phyloP scores from a whole-genome alignment of 129 eudicot species.

The Deinandra increscens region DNA sequence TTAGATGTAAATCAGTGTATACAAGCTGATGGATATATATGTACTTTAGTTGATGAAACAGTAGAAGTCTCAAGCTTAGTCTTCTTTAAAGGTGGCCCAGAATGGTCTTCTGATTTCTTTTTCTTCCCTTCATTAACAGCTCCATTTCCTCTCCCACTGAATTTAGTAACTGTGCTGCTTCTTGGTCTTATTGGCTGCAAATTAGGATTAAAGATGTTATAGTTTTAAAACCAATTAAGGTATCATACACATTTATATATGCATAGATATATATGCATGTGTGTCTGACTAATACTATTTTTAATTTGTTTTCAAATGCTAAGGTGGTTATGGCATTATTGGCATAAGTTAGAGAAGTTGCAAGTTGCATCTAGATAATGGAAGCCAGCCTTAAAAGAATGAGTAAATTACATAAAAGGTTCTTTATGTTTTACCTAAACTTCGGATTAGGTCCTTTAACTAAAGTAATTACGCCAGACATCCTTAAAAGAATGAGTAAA shows the following conservation, averaged over 20 bases:
- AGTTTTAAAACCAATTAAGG: conserved; percentile 3
- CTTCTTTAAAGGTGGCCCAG: conserved; percentile 43
- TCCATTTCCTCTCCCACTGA: conserved; percentile 43
- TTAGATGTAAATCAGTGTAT: background rate
- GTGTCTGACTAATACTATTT: background rate
- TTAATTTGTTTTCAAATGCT: background rate
- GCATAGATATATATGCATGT: background rate
- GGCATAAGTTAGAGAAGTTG: conserved; percentile 1
- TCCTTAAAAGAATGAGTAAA: too few relatives aligned
- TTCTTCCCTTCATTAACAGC: conserved; percentile 49
- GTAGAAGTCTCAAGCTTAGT: conserved; percentile 44
- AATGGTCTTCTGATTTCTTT: conserved; percentile 46
- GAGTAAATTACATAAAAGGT: too few relatives aligned
- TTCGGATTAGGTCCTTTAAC: too few relatives aligned
- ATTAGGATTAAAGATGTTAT: background rate
- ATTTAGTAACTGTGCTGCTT: conserved; percentile 37
- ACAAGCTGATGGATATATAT: conserved; percentile 9
- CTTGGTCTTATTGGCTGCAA: conserved; percentile 42
- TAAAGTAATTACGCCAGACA: too few relatives aligned
- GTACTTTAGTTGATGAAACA: conserved; percentile 53
- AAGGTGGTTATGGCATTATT: conserved; percentile 8
- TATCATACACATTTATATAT: background rate
- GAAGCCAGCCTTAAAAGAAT: background rate
- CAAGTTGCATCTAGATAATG: background rate
- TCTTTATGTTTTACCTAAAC: too few relatives aligned